Base-by-base conservation (phyloP, 768 basidiomycete genomes). In the Calocera viscosa region DNA sequence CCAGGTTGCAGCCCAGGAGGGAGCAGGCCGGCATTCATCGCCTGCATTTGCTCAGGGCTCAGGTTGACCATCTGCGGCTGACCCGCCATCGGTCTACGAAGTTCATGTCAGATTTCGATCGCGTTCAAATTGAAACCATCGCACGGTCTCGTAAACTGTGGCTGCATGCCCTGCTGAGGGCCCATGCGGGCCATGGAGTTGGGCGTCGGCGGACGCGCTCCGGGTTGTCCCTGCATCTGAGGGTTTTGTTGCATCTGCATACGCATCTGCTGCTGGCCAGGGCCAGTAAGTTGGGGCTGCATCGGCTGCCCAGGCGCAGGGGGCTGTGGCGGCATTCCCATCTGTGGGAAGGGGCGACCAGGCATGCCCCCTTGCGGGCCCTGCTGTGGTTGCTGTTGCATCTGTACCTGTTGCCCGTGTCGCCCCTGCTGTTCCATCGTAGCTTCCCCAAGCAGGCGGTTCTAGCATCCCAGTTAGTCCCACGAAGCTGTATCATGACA, bases 291-390 rank as follows among this genome's bases (percentile, higher is more conserved):
- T 19, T 84, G 83, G 33, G 72, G 83, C 49, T 80, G 80, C 24
- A 80, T 47, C 81, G 72, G 53, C 74, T 77, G 41, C 82, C 83
- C 67, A 82, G 81, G 82, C 82, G 69, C 43, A 39, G 49, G 63
- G 65, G 40, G 40, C 35, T 28, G 64, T 30, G 49, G 67, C 30
- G 49, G 67, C 30, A 64, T 69, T 33, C 60, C 67, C 30, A 43
- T n/a, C 19, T 43, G 35, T 63, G 40, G 41, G 65, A 63, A 1
- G 53, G n/a, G 63, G 65, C 41, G 68, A n/a, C 85, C 84, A 12
- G 83, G 86, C 72, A 84, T 86, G 69, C 76, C 84, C 69, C 85
- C 80, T 70, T 86, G 85, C 24, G 75, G 76, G 14, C 73, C 68
- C 24, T 70, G 70, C 22, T 67, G 69, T 49, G 68, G 71, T 60